Evolutionary conservation across 2,329 filamentous ascomycete species (phyloP).

Genomic region (Verticillium albo-atrum): DNA sequence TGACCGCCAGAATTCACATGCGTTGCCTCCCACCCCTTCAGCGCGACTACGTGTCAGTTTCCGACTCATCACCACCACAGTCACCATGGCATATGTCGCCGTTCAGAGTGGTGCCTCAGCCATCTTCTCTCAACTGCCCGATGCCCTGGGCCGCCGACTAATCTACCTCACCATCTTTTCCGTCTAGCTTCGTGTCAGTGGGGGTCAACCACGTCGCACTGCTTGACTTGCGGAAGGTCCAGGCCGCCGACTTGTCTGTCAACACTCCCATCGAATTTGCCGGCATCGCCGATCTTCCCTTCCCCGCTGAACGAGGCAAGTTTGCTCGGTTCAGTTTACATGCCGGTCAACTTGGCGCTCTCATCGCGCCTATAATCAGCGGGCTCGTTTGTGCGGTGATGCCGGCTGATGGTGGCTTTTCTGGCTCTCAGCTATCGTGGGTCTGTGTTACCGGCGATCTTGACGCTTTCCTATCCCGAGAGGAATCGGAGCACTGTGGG

Average conservation of each 20-base stretch:
- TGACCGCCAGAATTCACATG: not conserved
- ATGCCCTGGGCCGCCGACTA: conserved; percentile 23
- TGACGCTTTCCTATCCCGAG: too few species aligned
- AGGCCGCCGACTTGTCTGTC: conserved; percentile 35
- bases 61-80: not conserved
- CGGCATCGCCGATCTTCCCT: not conserved
- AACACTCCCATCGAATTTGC: not conserved
- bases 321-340: not conserved
- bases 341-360: not conserved
- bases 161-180: conserved; percentile 42
- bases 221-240: conserved; percentile 42
- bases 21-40: not conserved
- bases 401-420: too few species aligned
- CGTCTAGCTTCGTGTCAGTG: conserved; percentile 35
- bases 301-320: not conserved
- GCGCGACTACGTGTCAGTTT: not conserved
- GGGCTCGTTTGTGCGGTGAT: too few species aligned
- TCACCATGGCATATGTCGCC: not conserved
- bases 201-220: conserved; percentile 33
- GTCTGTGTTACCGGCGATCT: too few species aligned
- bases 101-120: not conserved
- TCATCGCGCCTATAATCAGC: not conserved
- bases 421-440: too few species aligned
- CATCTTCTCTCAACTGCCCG: not conserved
- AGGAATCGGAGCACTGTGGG: too few species aligned